Percentiles rank a stretch among this genome's conserved stretches.
phyloP scores from a whole-genome alignment of 2,329 filamentous ascomycete species.

The Cordyceps javanica region DNA sequence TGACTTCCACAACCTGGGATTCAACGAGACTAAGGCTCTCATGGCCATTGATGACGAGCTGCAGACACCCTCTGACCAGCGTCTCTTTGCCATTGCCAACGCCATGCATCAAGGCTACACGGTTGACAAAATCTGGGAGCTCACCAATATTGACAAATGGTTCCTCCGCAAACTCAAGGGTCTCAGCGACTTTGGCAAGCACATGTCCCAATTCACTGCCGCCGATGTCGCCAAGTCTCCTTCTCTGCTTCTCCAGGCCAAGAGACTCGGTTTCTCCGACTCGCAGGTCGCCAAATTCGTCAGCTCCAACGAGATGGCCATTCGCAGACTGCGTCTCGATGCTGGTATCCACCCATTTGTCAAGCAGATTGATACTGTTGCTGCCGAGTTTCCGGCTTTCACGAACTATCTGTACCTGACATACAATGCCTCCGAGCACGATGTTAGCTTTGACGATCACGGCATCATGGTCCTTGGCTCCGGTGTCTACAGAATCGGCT shows the following conservation, averaged over 20 bases:
- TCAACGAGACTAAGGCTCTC: constrained; percentile 82
- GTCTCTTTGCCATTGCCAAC: constrained; percentile 94
- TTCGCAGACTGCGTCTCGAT: constrained; percentile 79
- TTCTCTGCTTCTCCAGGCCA: constrained; percentile 71
- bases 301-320: constrained; percentile 88
- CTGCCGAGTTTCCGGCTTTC: constrained; percentile 87
- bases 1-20: constrained; percentile 91
- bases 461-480: constrained; percentile 96
- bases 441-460: constrained; percentile 78
- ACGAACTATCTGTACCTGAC: constrained; percentile 97
- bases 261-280: constrained; percentile 92
- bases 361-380: constrained; percentile 98
- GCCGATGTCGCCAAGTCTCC: constrained; percentile 59
- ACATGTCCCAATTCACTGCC: constrained; percentile 61
- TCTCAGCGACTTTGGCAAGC: constrained; percentile 80
- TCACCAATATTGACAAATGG: constrained; percentile 99
- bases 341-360: constrained; percentile 81
- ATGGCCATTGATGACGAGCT: constrained; percentile 96
- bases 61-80: constrained; percentile 95
- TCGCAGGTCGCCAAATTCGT: constrained; percentile 90
- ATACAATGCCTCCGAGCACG: constrained; percentile 84
- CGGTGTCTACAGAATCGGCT: constrained; percentile 94
- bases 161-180: constrained; percentile 90
- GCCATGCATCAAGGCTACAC: constrained; percentile 92
- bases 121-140: constrained; percentile 95